Evolutionary conservation across 177 flowering plant genomes (phyloP).

Genomic region (Telopea speciosissima): DNA sequence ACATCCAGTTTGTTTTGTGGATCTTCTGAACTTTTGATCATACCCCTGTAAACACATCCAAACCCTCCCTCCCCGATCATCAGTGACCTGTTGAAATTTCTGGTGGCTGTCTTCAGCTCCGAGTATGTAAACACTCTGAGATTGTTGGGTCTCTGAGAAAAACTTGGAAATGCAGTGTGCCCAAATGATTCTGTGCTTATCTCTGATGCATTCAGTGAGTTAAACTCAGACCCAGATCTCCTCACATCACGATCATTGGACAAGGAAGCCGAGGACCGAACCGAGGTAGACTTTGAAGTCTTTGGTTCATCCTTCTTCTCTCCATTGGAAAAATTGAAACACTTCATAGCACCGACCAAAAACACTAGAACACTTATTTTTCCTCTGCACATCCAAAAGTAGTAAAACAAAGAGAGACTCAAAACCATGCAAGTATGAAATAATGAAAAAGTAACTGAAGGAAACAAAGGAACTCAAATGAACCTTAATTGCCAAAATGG

Average conservation of each 20-base stretch:
- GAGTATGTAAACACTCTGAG: slow-evolving; percentile 64
- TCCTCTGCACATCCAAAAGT: slow-evolving; percentile 7
- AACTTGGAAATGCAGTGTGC: slow-evolving; percentile 32
- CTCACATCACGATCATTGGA: slow-evolving; percentile 27
- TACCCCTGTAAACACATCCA: slow-evolving; percentile 78
- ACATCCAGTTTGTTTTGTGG: slow-evolving; percentile 50
- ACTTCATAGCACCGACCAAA: slow-evolving; percentile 46
- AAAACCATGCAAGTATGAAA: not conserved
- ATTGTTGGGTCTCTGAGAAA: slow-evolving; percentile 59
- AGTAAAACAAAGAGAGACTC: not conserved
- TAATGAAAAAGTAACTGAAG: not conserved
- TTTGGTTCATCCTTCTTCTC: slow-evolving; percentile 52
- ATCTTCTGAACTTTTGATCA: slow-evolving; percentile 49
- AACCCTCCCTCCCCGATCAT: slow-evolving; percentile 96
- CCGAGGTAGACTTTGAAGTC: slow-evolving; percentile 31
- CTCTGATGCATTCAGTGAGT: slow-evolving; percentile 56
- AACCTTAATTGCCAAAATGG: not conserved
- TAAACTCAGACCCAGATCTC: slow-evolving; percentile 49
- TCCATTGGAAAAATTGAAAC: slow-evolving; percentile 39
- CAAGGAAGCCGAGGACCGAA: slow-evolving; percentile 23
- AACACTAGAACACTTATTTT: not conserved
- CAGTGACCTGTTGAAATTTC: slow-evolving; percentile 61
- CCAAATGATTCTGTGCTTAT: slow-evolving; percentile 50
- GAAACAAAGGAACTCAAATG: not conserved
- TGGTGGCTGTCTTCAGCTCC: slow-evolving; percentile 71